A percentile compares a stretch with the other conserved stretches of the same genome.
phyloP scores from a whole-genome alignment of 148 eudicot species.

The Tetragonia tetragonoides region DNA sequence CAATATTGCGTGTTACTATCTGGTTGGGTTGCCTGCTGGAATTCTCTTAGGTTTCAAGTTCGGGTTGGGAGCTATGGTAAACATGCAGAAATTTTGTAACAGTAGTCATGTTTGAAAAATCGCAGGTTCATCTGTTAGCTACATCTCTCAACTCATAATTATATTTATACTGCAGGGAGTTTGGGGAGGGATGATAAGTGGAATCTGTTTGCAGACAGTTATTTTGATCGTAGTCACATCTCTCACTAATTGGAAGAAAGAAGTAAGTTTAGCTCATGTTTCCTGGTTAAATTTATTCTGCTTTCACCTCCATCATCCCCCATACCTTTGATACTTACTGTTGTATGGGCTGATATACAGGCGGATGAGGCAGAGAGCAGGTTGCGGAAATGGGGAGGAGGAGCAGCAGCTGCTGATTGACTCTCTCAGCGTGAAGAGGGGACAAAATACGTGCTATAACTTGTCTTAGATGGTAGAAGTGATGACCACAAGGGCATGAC shows the following conservation, averaged over 20 bases:
- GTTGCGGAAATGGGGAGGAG: slow-evolving; percentile 77
- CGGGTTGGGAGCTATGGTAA: slow-evolving; percentile 55
- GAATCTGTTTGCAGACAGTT: slow-evolving; percentile 63
- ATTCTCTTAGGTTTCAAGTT: slow-evolving; percentile 63
- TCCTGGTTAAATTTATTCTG: background rate
- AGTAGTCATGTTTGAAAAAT: background rate
- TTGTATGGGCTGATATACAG: slow-evolving; percentile 29
- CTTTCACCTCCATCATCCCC: background rate
- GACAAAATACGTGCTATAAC: background rate
- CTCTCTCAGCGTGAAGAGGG: background rate
- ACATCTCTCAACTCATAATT: slow-evolving; percentile 1
- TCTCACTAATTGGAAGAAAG: slow-evolving; percentile 66
- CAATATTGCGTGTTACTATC: slow-evolving; percentile 72
- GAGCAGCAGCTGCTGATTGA: slow-evolving; percentile 44
- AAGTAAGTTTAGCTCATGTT: slow-evolving; percentile 37
- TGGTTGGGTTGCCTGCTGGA: slow-evolving; percentile 77
- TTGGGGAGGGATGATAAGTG: slow-evolving; percentile 87
- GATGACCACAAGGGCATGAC: background rate
- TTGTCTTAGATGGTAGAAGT: background rate
- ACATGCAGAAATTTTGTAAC: background rate
- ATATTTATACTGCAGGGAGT: slow-evolving; percentile 53
- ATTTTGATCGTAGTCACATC: slow-evolving; percentile 51
- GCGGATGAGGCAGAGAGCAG: slow-evolving; percentile 63
- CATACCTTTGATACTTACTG: background rate
- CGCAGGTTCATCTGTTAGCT: background rate